Evolutionary conservation across 805 yeast species (phyloP).

Genomic region (Spathaspora hagerdaliae): DNA sequence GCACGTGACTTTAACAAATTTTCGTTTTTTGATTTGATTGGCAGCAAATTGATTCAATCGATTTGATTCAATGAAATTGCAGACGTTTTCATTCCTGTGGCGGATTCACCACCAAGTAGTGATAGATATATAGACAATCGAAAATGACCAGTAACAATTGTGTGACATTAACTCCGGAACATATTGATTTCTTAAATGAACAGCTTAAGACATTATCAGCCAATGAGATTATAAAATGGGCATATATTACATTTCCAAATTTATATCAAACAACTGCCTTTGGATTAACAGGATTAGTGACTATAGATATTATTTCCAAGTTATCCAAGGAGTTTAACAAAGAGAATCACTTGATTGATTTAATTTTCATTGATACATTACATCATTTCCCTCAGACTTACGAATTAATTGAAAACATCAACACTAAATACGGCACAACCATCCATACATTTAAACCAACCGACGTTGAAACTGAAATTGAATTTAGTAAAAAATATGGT

Average conservation of each 20-base stretch:
- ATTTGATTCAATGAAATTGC: background rate
- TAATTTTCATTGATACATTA: constrained; percentile 84
- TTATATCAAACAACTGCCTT: constrained; percentile 92
- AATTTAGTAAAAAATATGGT: constrained; percentile 68
- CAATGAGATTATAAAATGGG: constrained; percentile 76
- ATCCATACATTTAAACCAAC: constrained; percentile 68
- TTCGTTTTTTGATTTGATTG: background rate
- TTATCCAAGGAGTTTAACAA: constrained; percentile 16
- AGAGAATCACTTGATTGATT: constrained; percentile 47
- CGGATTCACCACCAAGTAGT: too few species aligned
- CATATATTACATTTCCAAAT: constrained; percentile 75
- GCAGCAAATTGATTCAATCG: background rate
- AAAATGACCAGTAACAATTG: too few species aligned
- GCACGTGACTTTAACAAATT: background rate
- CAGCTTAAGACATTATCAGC: constrained; percentile 56
- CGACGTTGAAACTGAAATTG: constrained; percentile 51
- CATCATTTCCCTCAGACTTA: constrained; percentile 95
- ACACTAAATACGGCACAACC: constrained; percentile 49
- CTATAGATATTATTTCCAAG: constrained; percentile 74
- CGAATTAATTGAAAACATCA: constrained; percentile 60
- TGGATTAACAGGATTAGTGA: constrained; percentile 88
- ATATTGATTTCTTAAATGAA: constrained; percentile 64
- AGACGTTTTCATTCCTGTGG: too few species aligned
- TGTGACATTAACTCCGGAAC: constrained; percentile 39
- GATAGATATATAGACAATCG: too few species aligned